Evolutionary conservation across 2,329 filamentous ascomycete species (phyloP).

Genomic region (Cladosporium colombiae): DNA sequence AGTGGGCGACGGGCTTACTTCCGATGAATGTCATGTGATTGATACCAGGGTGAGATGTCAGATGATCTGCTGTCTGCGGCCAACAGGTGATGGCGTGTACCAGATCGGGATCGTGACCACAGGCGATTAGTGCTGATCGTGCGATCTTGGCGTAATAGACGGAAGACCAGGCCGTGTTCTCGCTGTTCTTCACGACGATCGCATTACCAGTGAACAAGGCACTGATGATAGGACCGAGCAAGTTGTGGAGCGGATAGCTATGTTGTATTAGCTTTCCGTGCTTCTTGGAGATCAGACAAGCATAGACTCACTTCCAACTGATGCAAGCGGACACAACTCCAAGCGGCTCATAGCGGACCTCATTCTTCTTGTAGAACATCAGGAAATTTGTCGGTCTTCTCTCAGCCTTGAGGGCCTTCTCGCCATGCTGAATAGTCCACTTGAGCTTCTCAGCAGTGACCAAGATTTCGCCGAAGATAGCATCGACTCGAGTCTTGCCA

Average conservation of each 20-base stretch:
- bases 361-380: constrained; percentile 94
- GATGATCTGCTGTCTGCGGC: constrained; percentile 74
- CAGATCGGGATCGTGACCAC: constrained; percentile 78
- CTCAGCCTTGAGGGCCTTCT: constrained; percentile 72
- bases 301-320: constrained; percentile 75
- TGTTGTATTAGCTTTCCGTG: neutral
- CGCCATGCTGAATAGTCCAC: constrained; percentile 91
- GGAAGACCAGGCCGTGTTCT: constrained; percentile 93
- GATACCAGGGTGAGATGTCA: constrained; percentile 83
- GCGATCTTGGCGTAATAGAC: constrained; percentile 79
- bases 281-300: neutral
- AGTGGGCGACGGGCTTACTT: constrained; percentile 79
- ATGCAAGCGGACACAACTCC: constrained; percentile 91
- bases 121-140: constrained; percentile 74
- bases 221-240: constrained; percentile 87
- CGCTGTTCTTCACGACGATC: constrained; percentile 89
- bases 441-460: constrained; percentile 91
- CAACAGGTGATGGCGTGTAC: constrained; percentile 87
- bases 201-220: constrained; percentile 89
- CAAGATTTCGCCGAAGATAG: constrained; percentile 88
- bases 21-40: constrained; percentile 95
- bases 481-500: constrained; percentile 95
- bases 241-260: constrained; percentile 73
- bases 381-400: constrained; percentile 82
- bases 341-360: constrained; percentile 85